These are phyloP conservation scores for Myxozyma melibiosi DNA, from an alignment of 805 yeast species.

Conservation along the genomic window DNA sequence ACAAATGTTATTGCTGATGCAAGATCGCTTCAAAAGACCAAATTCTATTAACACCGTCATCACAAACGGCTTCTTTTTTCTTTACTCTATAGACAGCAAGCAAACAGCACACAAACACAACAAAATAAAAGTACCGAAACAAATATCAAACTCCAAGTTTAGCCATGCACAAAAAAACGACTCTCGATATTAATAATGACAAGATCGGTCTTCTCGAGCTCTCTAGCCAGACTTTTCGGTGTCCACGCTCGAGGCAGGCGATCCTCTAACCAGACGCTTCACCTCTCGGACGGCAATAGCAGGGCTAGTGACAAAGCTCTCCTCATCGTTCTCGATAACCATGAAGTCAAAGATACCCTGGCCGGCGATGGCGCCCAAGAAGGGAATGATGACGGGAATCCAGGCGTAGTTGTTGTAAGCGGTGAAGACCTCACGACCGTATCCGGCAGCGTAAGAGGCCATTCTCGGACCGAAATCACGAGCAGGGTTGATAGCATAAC, in stretches of 20 bases:
- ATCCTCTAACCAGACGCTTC: background rate
- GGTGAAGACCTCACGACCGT: slow-evolving; percentile 44
- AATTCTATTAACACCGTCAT: too few species aligned
- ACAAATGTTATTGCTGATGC: too few species aligned
- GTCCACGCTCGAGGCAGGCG: background rate
- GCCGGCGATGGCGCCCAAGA: slow-evolving; percentile 52
- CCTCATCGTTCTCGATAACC: slow-evolving; percentile 39
- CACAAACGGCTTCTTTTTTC: too few species aligned
- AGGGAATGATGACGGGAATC: slow-evolving; percentile 57
- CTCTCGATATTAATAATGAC: too few species aligned
- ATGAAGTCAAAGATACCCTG: slow-evolving; percentile 56
- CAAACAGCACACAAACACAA: too few species aligned
- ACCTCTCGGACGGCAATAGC: slow-evolving; percentile 5
- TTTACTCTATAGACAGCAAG: too few species aligned
- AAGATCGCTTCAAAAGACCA: too few species aligned
- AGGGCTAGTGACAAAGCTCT: slow-evolving; percentile 27
- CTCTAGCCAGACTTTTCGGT: too few species aligned
- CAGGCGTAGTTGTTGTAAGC: slow-evolving; percentile 52
- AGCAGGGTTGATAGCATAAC: slow-evolving; percentile 57
- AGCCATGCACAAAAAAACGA: too few species aligned
- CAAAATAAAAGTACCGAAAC: too few species aligned
- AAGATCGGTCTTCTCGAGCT: too few species aligned
- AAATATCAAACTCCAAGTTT: too few species aligned
- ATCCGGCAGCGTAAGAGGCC: slow-evolving; percentile 53
- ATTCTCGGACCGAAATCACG: slow-evolving; percentile 60